Conservation (phyloP, 2,329 filamentous ascomycete species). For the Hawksworthiomyces lignivorus region DNA sequence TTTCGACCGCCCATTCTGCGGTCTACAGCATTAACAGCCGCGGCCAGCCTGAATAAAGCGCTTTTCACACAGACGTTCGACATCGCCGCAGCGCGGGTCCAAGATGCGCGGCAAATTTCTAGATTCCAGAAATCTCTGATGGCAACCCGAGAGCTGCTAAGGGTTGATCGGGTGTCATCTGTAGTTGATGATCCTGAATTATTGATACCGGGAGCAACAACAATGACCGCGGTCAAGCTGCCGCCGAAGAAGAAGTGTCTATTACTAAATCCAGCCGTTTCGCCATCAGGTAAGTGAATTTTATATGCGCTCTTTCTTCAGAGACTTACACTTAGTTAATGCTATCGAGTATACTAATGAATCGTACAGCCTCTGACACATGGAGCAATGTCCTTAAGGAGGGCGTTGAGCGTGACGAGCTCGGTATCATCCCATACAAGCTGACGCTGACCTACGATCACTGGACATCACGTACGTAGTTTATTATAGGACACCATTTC, state of each 20-base stretch:
- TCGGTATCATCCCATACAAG: constrained; percentile 68
- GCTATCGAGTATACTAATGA: too few relatives aligned
- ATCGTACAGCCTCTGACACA: constrained; percentile 58
- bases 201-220: constrained; percentile 35
- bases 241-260: constrained; percentile 44
- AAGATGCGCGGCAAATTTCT: constrained; percentile 67
- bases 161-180: constrained; percentile 53
- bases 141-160: constrained; percentile 58
- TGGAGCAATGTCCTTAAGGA: constrained; percentile 67
- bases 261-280: constrained; percentile 50
- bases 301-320: too few relatives aligned
- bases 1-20: constrained; percentile 77
- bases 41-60: constrained; percentile 60
- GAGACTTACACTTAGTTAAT: too few relatives aligned
- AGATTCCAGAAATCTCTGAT: constrained; percentile 60
- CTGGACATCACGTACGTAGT: constrained; percentile 67
- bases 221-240: not conserved
- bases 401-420: constrained; percentile 58
- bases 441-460: constrained; percentile 73
- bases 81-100: constrained; percentile 69
- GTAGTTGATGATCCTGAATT: constrained; percentile 54
- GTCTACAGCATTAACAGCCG: constrained; percentile 51
- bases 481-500: too few relatives aligned
- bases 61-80: constrained; percentile 74
- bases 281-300: constrained; percentile 40